Conservation (phyloP, 1,284 basidiomycete species). For the Crepidotus sp. region DNA sequence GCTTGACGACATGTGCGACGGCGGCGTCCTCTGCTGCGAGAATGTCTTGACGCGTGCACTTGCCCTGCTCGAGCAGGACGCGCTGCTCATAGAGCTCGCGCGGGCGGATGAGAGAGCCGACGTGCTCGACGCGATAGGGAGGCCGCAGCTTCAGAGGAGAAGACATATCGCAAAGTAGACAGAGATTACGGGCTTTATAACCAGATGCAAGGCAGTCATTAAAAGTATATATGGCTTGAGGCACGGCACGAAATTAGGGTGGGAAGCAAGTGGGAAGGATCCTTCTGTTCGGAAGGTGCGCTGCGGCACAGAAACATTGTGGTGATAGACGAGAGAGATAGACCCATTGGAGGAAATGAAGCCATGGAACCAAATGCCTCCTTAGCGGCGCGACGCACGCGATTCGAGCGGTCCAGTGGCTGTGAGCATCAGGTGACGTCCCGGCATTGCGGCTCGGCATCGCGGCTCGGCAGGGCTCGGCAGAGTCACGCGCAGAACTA, state of each 20-base stretch:
- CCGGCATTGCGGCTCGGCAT: too few species aligned
- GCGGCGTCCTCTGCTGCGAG: constrained; percentile 44
- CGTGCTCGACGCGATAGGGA: constrained; percentile 47
- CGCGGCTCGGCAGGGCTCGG: too few species aligned
- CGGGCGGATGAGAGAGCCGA: constrained; percentile 55
- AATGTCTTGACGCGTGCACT: constrained; percentile 35
- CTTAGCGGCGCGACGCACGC: not conserved
- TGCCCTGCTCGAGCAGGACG: constrained; percentile 31
- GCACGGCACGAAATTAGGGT: not conserved
- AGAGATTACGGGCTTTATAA: constrained; percentile 10
- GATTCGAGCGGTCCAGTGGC: not conserved
- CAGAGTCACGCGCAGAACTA: too few species aligned
- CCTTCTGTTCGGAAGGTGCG: constrained; percentile 14
- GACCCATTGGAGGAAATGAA: constrained; percentile 4
- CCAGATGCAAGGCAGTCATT: constrained; percentile 1
- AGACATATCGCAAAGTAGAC: constrained; percentile 13
- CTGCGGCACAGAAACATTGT: constrained; percentile 7
- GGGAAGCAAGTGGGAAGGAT: too few species aligned
- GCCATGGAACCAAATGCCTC: too few species aligned
- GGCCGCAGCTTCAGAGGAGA: constrained; percentile 23
- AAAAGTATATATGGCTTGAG: constrained; percentile 14
- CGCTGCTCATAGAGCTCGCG: constrained; percentile 41
- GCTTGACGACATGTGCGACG: constrained; percentile 40
- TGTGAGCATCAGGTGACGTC: too few species aligned
- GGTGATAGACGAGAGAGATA: constrained; percentile 8